Evolutionary conservation across 495 filamentous ascomycete genomes (phyloP).

Genomic region (Penicillium dipodomyicola): DNA sequence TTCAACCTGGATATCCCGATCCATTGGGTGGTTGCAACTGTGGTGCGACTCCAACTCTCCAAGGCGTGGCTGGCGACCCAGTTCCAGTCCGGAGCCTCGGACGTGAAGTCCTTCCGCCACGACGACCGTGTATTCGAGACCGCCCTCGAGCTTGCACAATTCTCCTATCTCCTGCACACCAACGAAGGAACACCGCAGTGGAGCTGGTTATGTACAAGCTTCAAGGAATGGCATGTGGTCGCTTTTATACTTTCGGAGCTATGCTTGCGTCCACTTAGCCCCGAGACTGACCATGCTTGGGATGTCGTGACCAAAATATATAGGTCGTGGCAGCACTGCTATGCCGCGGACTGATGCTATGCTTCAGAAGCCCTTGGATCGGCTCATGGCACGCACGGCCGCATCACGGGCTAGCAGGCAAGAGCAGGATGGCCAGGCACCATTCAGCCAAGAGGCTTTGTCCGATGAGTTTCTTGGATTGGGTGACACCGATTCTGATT

Average conservation of each 20-base stretch:
- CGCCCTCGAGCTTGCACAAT: slow-evolving; percentile 58
- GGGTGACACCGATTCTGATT: neutral
- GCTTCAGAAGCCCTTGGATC: slow-evolving; percentile 62
- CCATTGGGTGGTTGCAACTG: slow-evolving; percentile 65
- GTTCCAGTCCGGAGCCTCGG: slow-evolving; percentile 40
- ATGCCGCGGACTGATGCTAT: slow-evolving; percentile 51
- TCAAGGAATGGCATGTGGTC: slow-evolving; percentile 73
- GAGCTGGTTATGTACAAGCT: slow-evolving; percentile 78
- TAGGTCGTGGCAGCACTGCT: slow-evolving; percentile 42
- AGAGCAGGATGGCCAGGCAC: neutral
- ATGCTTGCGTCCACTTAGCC: slow-evolving; percentile 55
- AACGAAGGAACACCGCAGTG: slow-evolving; percentile 61
- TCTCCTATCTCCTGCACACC: slow-evolving; percentile 56
- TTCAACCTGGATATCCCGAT: slow-evolving; percentile 58
- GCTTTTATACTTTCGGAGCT: slow-evolving; percentile 69
- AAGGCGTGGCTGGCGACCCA: slow-evolving; percentile 60
- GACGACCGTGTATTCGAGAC: slow-evolving; percentile 65
- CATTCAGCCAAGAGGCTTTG: neutral
- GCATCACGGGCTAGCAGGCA: neutral
- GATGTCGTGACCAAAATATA: slow-evolving; percentile 58
- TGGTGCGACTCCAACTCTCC: slow-evolving; percentile 62
- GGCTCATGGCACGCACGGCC: slow-evolving; percentile 27
- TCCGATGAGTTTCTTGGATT: neutral
- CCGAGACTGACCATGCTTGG: slow-evolving; percentile 72
- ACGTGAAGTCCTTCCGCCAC: neutral